Base-by-base conservation (phyloP, 129 eudicot species). In the Gnaphalium uliginosum region DNA sequence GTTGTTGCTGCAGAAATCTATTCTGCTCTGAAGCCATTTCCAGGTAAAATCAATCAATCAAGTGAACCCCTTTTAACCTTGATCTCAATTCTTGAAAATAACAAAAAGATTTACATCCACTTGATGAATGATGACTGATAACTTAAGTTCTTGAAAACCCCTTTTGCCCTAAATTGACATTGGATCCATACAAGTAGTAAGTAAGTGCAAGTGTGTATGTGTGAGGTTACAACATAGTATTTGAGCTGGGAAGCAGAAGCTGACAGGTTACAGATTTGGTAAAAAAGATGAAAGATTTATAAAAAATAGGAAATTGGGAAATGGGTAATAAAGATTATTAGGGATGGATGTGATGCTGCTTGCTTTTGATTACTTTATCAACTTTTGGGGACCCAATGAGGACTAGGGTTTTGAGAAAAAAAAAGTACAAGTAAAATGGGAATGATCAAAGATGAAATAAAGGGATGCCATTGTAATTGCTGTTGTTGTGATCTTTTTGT, bases 21-120 rank as follows among this genome's bases (percentile, higher is more conserved):
- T 74, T 85, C 75, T 87, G 92, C 87, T 87, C 92, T 0, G 88
- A 79, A 57, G 85, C 92, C 92, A 87, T 87, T 69, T 13, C 50
- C 6, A 35, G 21, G 23, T 8, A 18, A n/a, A 71, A 25, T 54
- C 58, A 63, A 29, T 39, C 23, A 66, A 72, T 61, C 22, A 61
- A 77, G 39, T 54, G 15, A 8, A 24, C 14, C 59, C 18, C 18
- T 54, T 37, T 46, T 15, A 69, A 70, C 10, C 64, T 4, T 29
- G 32, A 29, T 32, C 62, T n/a, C 22, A 74, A 43, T 74, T 62
- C 71, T 39, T 56, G 61, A 29, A 51, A 63, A 17, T 22, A 18
- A 56, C 61, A 56, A n/a, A 56, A n/a, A 21, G 61, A n/a, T 53
- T 6, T 56, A 56, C 13, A 7, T 23, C 17, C 18, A 22, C 18